phyloP scores from a whole-genome alignment of 495 filamentous ascomycete species.

The Penicillium malachiteum region DNA sequence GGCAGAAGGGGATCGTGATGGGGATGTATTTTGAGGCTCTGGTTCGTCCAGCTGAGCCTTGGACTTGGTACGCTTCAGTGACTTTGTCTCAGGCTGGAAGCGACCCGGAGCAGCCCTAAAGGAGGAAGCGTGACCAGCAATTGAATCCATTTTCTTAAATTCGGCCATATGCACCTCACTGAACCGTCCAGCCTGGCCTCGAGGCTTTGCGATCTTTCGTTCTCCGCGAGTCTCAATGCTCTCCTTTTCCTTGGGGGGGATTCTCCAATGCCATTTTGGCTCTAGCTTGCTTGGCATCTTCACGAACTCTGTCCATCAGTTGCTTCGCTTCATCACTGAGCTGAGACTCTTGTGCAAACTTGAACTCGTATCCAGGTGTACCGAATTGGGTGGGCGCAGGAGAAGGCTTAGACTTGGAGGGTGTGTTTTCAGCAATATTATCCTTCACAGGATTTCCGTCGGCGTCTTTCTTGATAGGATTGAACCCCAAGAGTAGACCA shows the following conservation, averaged over 20 bases:
- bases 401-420: conserved; percentile 43
- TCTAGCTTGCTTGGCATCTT: conserved; percentile 66
- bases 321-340: conserved; percentile 72
- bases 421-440: conserved; percentile 33
- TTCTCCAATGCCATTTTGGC: conserved; percentile 58
- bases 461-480: conserved; percentile 54
- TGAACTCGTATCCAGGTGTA: conserved; percentile 74
- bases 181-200: conserved; percentile 72
- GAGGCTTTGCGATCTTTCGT: conserved; percentile 75
- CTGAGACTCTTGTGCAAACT: conserved; percentile 57
- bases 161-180: conserved; percentile 80
- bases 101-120: conserved; percentile 65
- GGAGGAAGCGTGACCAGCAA: conserved; percentile 77
- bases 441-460: conserved; percentile 40
- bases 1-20: conserved; percentile 35
- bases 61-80: conserved; percentile 72
- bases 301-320: conserved; percentile 75
- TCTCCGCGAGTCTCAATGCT: conserved; percentile 37
- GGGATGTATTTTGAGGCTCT: conserved; percentile 31
- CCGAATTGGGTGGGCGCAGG: conserved; percentile 40
- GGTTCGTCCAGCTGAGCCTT: conserved; percentile 69
- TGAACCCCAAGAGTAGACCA: conserved; percentile 65
- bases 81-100: conserved; percentile 51
- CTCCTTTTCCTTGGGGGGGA: conserved; percentile 40
- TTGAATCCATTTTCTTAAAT: conserved; percentile 97